Evolutionary conservation across 805 yeast species (phyloP), one percentile per base, ranked within the genome.

Genomic region (Diddensiella caesifluorescens): DNA sequence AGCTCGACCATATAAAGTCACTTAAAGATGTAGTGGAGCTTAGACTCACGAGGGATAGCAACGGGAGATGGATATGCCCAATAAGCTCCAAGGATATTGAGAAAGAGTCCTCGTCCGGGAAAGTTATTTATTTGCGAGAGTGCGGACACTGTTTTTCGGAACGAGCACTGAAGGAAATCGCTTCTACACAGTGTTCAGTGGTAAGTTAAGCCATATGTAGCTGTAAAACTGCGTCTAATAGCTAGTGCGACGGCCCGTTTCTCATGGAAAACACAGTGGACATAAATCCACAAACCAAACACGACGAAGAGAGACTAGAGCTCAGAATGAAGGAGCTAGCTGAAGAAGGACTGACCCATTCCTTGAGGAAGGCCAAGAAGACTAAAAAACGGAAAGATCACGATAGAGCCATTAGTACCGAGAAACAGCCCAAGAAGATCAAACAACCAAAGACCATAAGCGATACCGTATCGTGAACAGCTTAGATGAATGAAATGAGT

Each of bases 11-110:
- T 52, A 62, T 74, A 6, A 60, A 45, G 23, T 50, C 59, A 4
- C 30, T 69, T 3, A 67, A 65, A 40, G 77, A 74, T 49, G 57
- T 74, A 2, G 70, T 71, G 2, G 69, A 67, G 33, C 41, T 63
- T 43, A 61, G 64, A 13, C 49, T 68, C n/a, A 37, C 40, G 10
- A 22, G 51, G 39, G 36, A 53, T 45, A 38, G 56, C 5, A 43
- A 41, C 3, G 47, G 48, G 1, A 38, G 42, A 4, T 54, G 67
- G 38, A 54, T 54, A 3, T 70, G 74, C 47, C 65, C 68, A 0
- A 45, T 70, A 2, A 59, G 67, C 0, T 60, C 62, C 3, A 56
- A 61, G 19, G 50, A 51, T 2, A 49, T 73, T 2, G 67, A 67
- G n/a, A 46, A 46, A n/a, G 59, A 59, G 35, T 41, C 45, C 10